phyloP scores from a whole-genome alignment of 805 yeast genomes.

The Lachancea lanzarotensis region DNA sequence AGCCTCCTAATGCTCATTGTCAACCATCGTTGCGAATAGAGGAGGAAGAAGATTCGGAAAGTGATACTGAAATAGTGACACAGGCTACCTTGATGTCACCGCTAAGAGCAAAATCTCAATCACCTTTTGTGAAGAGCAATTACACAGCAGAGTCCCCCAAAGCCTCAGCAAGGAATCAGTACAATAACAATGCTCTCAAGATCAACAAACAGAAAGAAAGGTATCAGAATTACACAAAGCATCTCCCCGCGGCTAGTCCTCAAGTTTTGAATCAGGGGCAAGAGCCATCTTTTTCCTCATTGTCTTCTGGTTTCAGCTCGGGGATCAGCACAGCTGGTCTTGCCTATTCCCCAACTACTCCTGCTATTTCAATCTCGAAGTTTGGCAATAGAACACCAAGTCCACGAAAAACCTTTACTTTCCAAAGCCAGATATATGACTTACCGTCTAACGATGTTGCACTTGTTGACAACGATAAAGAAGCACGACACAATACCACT shows the following conservation, averaged over 20 bases:
- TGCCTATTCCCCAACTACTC: slow-evolving; percentile 18
- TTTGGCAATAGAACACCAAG: slow-evolving; percentile 4
- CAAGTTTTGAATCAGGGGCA: slow-evolving; percentile 9
- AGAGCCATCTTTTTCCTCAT: slow-evolving; percentile 23
- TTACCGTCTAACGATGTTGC: slow-evolving; percentile 12
- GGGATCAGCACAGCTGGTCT: slow-evolving; percentile 4
- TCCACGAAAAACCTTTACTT: slow-evolving; percentile 25
- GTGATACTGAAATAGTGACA: slow-evolving; percentile 28
- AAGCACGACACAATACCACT: not conserved
- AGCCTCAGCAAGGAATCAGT: slow-evolving; percentile 34
- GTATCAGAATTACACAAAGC: slow-evolving; percentile 28
- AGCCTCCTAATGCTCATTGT: slow-evolving; percentile 4
- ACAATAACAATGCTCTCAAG: slow-evolving; percentile 24
- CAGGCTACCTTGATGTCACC: slow-evolving; percentile 13
- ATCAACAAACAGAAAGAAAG: slow-evolving; percentile 31
- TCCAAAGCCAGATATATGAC: slow-evolving; percentile 36
- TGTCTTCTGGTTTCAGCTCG: slow-evolving; percentile 18
- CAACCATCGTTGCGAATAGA: slow-evolving; percentile 7
- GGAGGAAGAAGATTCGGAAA: slow-evolving; percentile 11
- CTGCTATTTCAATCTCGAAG: slow-evolving; percentile 16
- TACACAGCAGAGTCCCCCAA: slow-evolving; percentile 26
- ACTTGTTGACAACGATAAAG: not conserved
- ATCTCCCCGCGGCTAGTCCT: slow-evolving; percentile 17
- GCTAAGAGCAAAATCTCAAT: slow-evolving; percentile 18
- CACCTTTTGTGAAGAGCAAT: slow-evolving; percentile 38